These are phyloP conservation scores for Golovinomyces cichoracearum DNA, from an alignment of 2,329 filamentous ascomycete genomes.

Conservation along the genomic window DNA sequence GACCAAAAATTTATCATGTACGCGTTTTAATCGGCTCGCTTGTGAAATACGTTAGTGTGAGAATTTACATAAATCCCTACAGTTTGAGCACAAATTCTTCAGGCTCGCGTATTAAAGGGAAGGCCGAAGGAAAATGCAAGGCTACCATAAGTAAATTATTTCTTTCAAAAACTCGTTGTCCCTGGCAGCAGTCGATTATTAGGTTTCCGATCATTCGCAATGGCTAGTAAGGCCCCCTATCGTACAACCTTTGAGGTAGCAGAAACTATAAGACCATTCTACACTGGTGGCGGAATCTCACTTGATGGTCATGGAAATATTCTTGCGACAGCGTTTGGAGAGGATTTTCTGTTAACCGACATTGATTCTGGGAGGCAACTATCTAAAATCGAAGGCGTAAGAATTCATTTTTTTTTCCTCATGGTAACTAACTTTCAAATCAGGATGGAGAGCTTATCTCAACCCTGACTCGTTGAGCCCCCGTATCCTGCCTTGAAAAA, in stretches of 20 bases:
- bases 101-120: no score
- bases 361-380: conserved; percentile 59
- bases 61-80: no score
- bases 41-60: no score
- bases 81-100: no score
- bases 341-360: conserved; percentile 73
- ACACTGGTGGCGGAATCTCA: conserved; percentile 69
- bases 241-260: conserved; percentile 78
- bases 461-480: conserved; percentile 33
- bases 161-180: no score
- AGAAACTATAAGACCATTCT: conserved; percentile 71
- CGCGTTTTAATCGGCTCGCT: no score
- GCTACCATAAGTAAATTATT: no score
- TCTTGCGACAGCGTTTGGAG: conserved; percentile 68
- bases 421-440: conserved; percentile 9
- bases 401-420: conserved; percentile 10
- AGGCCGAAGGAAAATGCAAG: no score
- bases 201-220: no score
- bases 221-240: conserved; percentile 35
- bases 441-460: conserved; percentile 62
- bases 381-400: conserved; percentile 64
- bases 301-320: conserved; percentile 60
- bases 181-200: no score
- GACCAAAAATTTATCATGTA: no score
- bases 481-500: conserved; percentile 4